Percentiles rank a stretch among this genome's conserved stretches.
Conservation (phyloP, 371 early-diverging fungal genomes). For the Capillidium rhysosporum region DNA sequence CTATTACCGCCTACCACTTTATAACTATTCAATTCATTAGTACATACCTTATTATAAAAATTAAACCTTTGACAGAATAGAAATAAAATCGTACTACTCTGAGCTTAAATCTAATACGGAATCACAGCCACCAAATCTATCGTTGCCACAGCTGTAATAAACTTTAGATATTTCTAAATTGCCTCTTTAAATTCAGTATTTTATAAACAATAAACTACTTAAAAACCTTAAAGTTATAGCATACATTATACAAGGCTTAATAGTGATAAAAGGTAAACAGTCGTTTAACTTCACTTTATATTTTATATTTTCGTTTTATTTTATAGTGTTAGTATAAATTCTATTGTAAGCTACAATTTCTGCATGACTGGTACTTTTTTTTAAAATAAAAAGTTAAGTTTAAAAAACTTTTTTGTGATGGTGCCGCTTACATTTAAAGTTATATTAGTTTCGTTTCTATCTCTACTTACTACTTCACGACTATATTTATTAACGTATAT, state of each 20-base stretch:
- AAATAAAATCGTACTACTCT: not conserved
- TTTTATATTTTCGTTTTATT: not conserved
- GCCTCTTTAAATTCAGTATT: too few relatives aligned
- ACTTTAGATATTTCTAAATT: constrained; percentile 29
- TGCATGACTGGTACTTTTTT: constrained; percentile 57
- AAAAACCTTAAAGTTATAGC: constrained; percentile 71
- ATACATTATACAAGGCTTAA: constrained; percentile 99
- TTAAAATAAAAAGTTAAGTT: constrained; percentile 1
- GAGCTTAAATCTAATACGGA: constrained; percentile 55
- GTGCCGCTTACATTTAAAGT: constrained; percentile 49
- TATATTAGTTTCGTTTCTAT: constrained; percentile 72
- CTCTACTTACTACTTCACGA: constrained; percentile 38
- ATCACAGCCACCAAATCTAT: constrained; percentile 91
- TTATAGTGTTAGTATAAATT: constrained; percentile 19
- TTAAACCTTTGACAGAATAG: constrained; percentile 2
- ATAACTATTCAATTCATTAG: constrained; percentile 18
- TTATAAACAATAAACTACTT: constrained; percentile 14
- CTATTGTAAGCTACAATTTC: constrained; percentile 78
- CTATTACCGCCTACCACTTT: constrained; percentile 44
- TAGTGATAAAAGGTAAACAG: constrained; percentile 83
- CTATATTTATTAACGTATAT: constrained; percentile 54
- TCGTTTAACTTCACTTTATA: constrained; percentile 16
- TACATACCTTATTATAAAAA: constrained; percentile 1
- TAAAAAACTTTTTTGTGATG: constrained; percentile 6
- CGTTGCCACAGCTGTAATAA: constrained; percentile 79